Conservation (phyloP, 768 basidiomycete species). For the Boletus rubroflammeus region DNA sequence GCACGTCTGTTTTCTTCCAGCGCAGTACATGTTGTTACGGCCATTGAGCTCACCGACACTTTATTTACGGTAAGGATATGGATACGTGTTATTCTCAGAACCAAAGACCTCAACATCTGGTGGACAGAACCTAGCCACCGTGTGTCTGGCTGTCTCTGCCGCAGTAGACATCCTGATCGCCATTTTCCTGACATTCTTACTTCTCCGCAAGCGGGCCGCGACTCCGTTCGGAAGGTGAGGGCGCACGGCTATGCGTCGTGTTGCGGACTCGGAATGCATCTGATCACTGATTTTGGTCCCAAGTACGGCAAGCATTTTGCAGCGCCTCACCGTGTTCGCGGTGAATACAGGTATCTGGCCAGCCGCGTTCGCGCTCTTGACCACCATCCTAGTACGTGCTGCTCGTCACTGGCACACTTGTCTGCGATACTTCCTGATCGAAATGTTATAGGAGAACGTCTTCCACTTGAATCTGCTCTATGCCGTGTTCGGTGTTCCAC, state of each 20-base stretch:
- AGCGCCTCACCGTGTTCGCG: constrained; percentile 7
- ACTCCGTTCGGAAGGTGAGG: neutral
- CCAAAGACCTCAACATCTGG: neutral
- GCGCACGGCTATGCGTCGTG: neutral
- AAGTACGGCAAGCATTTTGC: constrained; percentile 9
- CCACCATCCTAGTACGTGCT: constrained; percentile 41
- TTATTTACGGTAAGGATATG: neutral
- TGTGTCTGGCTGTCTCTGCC: neutral
- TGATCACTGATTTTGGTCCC: neutral
- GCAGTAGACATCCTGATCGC: constrained; percentile 7
- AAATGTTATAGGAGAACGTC: neutral
- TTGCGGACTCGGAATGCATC: neutral
- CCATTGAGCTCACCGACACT: neutral
- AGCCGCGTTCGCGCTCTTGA: constrained; percentile 47
- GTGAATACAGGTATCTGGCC: constrained; percentile 39
- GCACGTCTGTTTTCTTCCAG: neutral
- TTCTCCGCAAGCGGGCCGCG: neutral
- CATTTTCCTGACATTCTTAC: neutral
- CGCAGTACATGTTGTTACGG: neutral
- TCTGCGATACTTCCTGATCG: no score
- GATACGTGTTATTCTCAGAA: neutral
- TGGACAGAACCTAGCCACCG: neutral
- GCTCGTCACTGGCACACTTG: neutral
- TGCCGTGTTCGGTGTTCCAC: constrained; percentile 2
- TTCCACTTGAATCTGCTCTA: neutral